These are phyloP conservation scores for Stenogyne calaminthoides DNA, from an alignment of 305 asterid species.

Conservation along the genomic window DNA sequence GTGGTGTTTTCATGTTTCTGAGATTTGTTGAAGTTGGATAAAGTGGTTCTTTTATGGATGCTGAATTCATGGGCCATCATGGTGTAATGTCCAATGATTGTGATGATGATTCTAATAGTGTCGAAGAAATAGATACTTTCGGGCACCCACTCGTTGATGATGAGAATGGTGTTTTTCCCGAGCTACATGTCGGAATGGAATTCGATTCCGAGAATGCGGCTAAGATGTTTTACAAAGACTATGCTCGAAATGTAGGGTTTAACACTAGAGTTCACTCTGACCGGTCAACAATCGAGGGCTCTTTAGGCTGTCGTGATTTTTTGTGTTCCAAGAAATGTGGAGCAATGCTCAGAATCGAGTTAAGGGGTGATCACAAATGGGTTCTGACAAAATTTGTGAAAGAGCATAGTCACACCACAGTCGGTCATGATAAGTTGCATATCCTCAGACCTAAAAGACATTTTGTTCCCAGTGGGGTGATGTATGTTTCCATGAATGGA, in stretches of 20 bases:
- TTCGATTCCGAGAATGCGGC: conserved; percentile 68
- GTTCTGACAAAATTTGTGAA: conserved; percentile 64
- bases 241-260: conserved; percentile 69
- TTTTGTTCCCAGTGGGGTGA: conserved; percentile 77
- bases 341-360: conserved; percentile 72
- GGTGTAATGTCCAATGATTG: conserved; percentile 54
- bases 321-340: conserved; percentile 62
- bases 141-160: conserved; percentile 41
- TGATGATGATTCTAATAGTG: conserved; percentile 51
- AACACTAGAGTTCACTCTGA: conserved; percentile 43
- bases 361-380: conserved; percentile 59
- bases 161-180: conserved; percentile 37
- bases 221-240: conserved; percentile 61
- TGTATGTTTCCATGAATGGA: conserved; percentile 74
- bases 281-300: conserved; percentile 46
- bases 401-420: conserved; percentile 60
- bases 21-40: conserved; percentile 28
- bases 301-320: conserved; percentile 40
- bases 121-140: conserved; percentile 44
- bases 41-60: conserved; percentile 45
- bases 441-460: conserved; percentile 54
- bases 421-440: conserved; percentile 50
- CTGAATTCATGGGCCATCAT: conserved; percentile 49
- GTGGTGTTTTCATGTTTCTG: conserved; percentile 23
- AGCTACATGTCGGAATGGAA: conserved; percentile 75